Percentiles rank a stretch among this genome's conserved stretches.
These are phyloP conservation scores for Talaromyces stipitatus DNA, from an alignment of 495 filamentous ascomycete genomes.

Conservation along the genomic window DNA sequence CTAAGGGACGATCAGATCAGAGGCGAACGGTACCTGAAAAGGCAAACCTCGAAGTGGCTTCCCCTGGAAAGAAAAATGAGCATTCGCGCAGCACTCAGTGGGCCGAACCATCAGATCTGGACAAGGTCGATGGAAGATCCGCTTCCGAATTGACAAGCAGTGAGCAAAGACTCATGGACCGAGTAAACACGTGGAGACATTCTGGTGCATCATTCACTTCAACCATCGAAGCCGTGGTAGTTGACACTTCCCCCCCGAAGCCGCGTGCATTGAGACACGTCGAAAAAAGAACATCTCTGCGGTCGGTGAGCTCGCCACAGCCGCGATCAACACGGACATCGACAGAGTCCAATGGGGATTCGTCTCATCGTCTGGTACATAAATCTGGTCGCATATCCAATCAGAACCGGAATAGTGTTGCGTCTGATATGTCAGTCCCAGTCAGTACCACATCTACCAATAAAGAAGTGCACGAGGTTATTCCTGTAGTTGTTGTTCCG, in stretches of 20 bases:
- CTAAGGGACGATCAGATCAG: not conserved
- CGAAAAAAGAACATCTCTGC: conserved; percentile 55
- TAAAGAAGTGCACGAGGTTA: conserved; percentile 33
- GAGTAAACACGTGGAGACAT: conserved; percentile 35
- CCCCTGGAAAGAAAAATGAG: not conserved
- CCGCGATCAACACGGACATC: conserved; percentile 37
- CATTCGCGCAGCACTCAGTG: not conserved
- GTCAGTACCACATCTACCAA: conserved; percentile 35
- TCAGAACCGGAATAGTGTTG: conserved; percentile 46
- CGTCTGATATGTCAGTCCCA: conserved; percentile 49
- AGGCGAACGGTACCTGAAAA: not conserved
- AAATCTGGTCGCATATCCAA: conserved; percentile 40
- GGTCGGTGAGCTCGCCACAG: conserved; percentile 42
- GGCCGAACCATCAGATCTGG: conserved; percentile 9
- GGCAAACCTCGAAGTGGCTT: not conserved
- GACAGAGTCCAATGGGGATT: conserved; percentile 29
- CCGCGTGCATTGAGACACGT: conserved; percentile 56
- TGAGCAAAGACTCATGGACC: conserved; percentile 15
- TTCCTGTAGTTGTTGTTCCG: conserved; percentile 67
- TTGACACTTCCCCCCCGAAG: conserved; percentile 48
- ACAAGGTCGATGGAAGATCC: conserved; percentile 31
- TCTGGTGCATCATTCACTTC: conserved; percentile 61
- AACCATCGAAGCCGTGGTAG: conserved; percentile 64
- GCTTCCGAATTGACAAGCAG: conserved; percentile 33
- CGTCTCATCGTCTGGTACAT: conserved; percentile 40